Percentiles rank a stretch among this genome's conserved stretches.
Evolutionary conservation across 2,329 filamentous ascomycete genomes (phyloP).

Genomic region (Aspergillus ochraceus): DNA sequence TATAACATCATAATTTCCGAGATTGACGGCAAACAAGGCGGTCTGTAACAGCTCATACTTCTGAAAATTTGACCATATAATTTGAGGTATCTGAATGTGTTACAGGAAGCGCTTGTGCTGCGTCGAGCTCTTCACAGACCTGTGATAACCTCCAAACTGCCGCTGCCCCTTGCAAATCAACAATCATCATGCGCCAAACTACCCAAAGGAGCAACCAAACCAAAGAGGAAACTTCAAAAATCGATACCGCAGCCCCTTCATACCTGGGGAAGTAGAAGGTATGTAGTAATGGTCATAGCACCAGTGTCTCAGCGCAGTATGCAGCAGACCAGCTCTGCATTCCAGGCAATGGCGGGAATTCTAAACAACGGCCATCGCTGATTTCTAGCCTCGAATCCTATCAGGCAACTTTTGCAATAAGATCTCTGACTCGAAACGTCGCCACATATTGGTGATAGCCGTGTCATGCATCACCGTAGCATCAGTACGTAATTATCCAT

Average conservation of each 20-base stretch:
- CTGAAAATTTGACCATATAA: no score
- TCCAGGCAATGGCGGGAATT: not conserved
- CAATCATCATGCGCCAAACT: not conserved
- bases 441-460: no score
- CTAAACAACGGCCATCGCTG: not conserved
- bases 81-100: no score
- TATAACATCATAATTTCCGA: no score
- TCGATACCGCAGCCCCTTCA: not conserved
- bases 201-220: not conserved
- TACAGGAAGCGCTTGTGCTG: not conserved
- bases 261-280: not conserved
- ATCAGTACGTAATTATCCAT: not conserved
- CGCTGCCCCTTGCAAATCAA: conserved; percentile 10
- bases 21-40: no score
- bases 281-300: not conserved
- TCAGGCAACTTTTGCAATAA: not conserved
- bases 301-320: not conserved
- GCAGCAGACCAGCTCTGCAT: not conserved
- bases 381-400: not conserved
- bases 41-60: no score
- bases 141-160: not conserved
- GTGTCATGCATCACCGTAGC: not conserved
- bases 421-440: not conserved
- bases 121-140: no score
- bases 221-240: not conserved